phyloP scores from a whole-genome alignment of 2,329 filamentous ascomycete species.

The Xylaria sp. region DNA sequence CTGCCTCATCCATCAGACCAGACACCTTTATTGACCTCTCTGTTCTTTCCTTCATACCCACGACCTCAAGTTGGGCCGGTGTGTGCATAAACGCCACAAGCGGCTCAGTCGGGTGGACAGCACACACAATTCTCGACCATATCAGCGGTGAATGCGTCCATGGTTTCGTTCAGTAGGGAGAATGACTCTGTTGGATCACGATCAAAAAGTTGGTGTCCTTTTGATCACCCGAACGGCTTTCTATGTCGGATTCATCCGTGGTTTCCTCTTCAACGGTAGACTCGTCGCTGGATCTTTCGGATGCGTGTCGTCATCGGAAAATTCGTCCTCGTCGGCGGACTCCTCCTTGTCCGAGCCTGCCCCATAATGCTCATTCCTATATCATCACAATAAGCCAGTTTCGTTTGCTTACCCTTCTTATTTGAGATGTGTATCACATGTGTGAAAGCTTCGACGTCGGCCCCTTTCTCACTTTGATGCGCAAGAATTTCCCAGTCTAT shows the following conservation, averaged over 20 bases:
- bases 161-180: slow-evolving; percentile 17
- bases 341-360: slow-evolving; percentile 2
- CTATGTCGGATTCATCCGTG: slow-evolving; percentile 19
- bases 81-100: slow-evolving; percentile 9
- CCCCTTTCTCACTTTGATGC: background rate
- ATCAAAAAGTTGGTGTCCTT: slow-evolving; percentile 17
- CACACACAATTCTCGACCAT: slow-evolving; percentile 14
- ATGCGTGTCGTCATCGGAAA: slow-evolving; percentile 20
- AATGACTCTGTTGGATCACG: background rate
- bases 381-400: background rate
- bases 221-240: background rate
- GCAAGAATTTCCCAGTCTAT: slow-evolving; percentile 1
- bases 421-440: slow-evolving; percentile 14
- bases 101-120: slow-evolving; percentile 9
- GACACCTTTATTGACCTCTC: slow-evolving; percentile 5
- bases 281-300: background rate
- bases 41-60: background rate
- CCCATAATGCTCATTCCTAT: background rate
- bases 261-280: background rate
- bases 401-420: background rate
- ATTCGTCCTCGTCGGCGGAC: background rate
- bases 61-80: background rate
- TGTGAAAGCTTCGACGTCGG: background rate
- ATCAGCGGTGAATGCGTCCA: slow-evolving; percentile 3
- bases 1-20: background rate